Evolutionary conservation across 371 early-diverging fungal genomes (phyloP).

Genomic region (Mucor piriformis): DNA sequence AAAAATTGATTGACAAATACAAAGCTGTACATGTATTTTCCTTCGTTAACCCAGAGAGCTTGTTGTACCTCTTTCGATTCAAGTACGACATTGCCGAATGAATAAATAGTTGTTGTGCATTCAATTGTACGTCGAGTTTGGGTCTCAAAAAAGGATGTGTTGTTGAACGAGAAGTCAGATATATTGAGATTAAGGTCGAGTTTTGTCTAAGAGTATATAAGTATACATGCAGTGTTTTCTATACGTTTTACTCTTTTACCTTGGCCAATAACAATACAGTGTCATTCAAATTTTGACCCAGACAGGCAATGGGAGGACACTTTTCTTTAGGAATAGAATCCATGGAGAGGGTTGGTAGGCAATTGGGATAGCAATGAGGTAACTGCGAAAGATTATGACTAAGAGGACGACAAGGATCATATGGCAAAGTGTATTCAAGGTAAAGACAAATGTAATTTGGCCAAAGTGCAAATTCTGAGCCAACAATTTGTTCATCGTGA

Average conservation of each 20-base stretch:
- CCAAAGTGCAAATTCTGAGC: slow-evolving; percentile 28
- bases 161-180: slow-evolving; percentile 49
- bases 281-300: not conserved
- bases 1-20: slow-evolving; percentile 67
- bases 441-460: slow-evolving; percentile 54
- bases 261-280: slow-evolving; percentile 19
- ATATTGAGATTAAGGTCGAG: slow-evolving; percentile 51
- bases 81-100: slow-evolving; percentile 67
- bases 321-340: slow-evolving; percentile 33
- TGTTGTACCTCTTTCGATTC: slow-evolving; percentile 64
- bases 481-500: not conserved
- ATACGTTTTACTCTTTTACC: slow-evolving; percentile 1
- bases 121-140: slow-evolving; percentile 52
- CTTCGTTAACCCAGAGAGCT: slow-evolving; percentile 46
- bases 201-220: slow-evolving; percentile 36
- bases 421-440: slow-evolving; percentile 44
- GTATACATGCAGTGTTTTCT: too few relatives aligned
- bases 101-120: slow-evolving; percentile 69
- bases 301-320: slow-evolving; percentile 32
- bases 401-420: slow-evolving; percentile 37
- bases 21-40: slow-evolving; percentile 56
- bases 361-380: slow-evolving; percentile 44
- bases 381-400: slow-evolving; percentile 45
- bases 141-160: slow-evolving; percentile 58
- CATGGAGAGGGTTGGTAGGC: slow-evolving; percentile 15